Percentiles rank a stretch among this genome's conserved stretches.
These are phyloP conservation scores for Aspergillus fructus DNA, from an alignment of 2,329 filamentous ascomycete genomes.

Conservation along the genomic window DNA sequence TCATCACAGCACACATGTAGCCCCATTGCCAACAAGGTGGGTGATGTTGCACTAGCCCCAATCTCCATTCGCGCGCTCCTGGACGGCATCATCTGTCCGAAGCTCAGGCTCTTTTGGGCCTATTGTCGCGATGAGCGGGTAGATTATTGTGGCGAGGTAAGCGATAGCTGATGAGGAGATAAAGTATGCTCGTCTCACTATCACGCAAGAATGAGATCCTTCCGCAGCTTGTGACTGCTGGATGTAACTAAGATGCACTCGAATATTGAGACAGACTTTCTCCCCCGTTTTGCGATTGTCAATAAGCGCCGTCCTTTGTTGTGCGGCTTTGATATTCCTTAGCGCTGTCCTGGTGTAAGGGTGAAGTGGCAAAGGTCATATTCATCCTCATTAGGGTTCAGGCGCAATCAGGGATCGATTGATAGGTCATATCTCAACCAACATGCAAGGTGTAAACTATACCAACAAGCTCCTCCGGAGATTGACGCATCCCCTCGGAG, in stretches of 20 bases:
- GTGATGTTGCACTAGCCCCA: slow-evolving; percentile 24
- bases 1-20: slow-evolving; percentile 22
- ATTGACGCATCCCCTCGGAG: slow-evolving; percentile 9
- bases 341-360: slow-evolving; percentile 10
- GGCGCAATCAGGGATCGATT: slow-evolving; percentile 3
- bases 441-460: slow-evolving; percentile 13
- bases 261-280: not conserved
- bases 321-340: not conserved
- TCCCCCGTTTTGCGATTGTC: not conserved
- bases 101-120: not conserved
- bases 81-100: not conserved
- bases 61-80: slow-evolving; percentile 12
- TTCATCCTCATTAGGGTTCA: not conserved
- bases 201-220: not conserved
- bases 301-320: not conserved
- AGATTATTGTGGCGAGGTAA: not conserved
- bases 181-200: not conserved
- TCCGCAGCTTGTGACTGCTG: not conserved
- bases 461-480: slow-evolving; percentile 8
- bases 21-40: slow-evolving; percentile 20
- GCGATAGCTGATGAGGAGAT: not conserved
- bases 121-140: not conserved
- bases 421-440: slow-evolving; percentile 21
- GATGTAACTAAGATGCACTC: not conserved
- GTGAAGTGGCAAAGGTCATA: not conserved